These are phyloP conservation scores for Quercus alba DNA, from an alignment of 306 rosid genomes.

Conservation along the genomic window DNA sequence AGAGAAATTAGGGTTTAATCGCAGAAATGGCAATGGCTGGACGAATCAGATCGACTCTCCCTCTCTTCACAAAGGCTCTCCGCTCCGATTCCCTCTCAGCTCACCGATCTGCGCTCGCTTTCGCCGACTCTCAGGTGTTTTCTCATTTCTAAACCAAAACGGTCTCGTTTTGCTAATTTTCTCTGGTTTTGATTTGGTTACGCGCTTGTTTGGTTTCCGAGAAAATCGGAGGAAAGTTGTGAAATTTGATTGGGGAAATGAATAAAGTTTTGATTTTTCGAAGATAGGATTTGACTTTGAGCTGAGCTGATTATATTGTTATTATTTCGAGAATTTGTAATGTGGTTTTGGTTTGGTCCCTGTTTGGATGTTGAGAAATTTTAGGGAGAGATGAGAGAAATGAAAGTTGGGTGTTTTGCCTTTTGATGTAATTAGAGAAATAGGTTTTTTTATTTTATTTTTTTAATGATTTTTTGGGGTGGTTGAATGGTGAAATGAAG, in stretches of 20 bases:
- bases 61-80: constrained; percentile 43
- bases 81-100: constrained; percentile 32
- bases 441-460: too few relatives aligned
- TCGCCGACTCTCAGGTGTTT: constrained; percentile 40
- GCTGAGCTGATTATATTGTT: background rate
- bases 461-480: too few relatives aligned
- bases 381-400: too few relatives aligned
- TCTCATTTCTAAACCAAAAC: background rate
- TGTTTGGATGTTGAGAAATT: background rate
- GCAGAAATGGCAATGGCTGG: constrained; percentile 51
- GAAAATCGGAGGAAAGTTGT: background rate
- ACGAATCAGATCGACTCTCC: constrained; percentile 62
- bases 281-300: background rate
- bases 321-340: background rate
- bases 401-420: too few relatives aligned
- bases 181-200: background rate
- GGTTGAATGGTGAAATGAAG: too few relatives aligned
- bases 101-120: constrained; percentile 36
- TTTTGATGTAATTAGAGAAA: too few relatives aligned
- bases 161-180: background rate
- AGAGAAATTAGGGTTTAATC: constrained; percentile 45
- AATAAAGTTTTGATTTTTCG: background rate
- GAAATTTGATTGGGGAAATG: background rate
- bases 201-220: background rate
- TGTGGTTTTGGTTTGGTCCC: background rate